These are phyloP conservation scores for Tetrahymena elliotti DNA, from an alignment of 73 alveolate genomes.

Conservation along the genomic window DNA sequence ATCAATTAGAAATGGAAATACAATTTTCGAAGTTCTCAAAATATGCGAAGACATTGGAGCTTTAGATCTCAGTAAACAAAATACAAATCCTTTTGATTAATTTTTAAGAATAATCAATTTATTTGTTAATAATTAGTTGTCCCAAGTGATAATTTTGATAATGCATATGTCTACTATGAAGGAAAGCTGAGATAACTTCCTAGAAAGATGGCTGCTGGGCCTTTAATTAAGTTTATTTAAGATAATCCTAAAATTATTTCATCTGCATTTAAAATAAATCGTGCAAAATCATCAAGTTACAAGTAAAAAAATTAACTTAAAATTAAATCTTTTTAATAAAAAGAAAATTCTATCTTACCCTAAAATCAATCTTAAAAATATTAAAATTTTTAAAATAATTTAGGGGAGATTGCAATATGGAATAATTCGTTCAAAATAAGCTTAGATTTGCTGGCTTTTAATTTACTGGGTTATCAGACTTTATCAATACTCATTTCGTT, in stretches of 20 bases:
- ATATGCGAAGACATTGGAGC: neutral
- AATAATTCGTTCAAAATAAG: neutral
- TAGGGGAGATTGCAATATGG: neutral
- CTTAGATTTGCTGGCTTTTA: neutral
- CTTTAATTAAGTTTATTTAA: neutral
- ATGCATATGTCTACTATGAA: neutral
- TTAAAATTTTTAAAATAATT: neutral
- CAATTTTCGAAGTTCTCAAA: neutral
- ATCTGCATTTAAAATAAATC: neutral
- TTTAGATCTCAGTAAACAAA: neutral
- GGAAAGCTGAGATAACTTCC: neutral
- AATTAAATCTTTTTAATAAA: no score
- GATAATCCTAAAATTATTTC: neutral
- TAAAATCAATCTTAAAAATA: no score
- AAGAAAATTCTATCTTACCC: neutral
- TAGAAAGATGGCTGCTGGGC: neutral
- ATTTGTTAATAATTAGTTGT: neutral
- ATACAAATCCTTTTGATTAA: neutral
- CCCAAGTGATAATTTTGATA: neutral
- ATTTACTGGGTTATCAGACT: neutral
- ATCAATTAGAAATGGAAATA: neutral
- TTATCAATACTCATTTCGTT: neutral
- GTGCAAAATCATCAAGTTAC: neutral
- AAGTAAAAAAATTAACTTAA: neutral
- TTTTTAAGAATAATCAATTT: neutral